phyloP scores from a whole-genome alignment of 2,329 filamentous ascomycete genomes.

The Penicillium sp. region DNA sequence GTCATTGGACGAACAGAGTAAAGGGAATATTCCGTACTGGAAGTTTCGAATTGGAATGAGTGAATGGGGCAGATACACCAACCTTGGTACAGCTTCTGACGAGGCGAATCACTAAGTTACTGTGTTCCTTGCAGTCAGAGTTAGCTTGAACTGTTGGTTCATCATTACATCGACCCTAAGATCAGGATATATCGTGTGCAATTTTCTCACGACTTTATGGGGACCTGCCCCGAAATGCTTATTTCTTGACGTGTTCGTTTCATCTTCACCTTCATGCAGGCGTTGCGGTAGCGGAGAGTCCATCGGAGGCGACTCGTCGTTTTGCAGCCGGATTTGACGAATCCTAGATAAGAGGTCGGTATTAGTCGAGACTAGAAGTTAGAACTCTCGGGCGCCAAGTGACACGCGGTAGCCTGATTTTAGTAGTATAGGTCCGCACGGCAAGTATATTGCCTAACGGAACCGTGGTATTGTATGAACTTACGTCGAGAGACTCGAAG shows the following conservation, averaged over 20 bases:
- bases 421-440: conserved; percentile 21
- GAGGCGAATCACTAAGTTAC: conserved; percentile 25
- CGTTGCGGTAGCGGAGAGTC: conserved; percentile 33
- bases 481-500: conserved; percentile 50
- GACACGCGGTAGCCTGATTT: conserved; percentile 26
- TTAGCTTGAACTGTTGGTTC: conserved; percentile 27
- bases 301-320: conserved; percentile 39
- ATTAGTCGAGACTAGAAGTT: conserved; percentile 39
- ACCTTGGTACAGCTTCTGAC: conserved; percentile 38
- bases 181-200: conserved; percentile 10
- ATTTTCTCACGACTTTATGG: conserved; percentile 27
- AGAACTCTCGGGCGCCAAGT: conserved; percentile 26
- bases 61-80: conserved; percentile 36
- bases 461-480: conserved; percentile 36
- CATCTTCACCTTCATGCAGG: conserved; percentile 34
- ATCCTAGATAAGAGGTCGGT: conserved; percentile 33
- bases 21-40: conserved; percentile 6
- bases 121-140: conserved; percentile 27
- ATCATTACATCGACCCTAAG: conserved; percentile 24
- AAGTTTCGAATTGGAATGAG: conserved; percentile 9
- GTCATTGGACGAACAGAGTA: conserved; percentile 10
- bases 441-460: conserved; percentile 22
- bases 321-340: conserved; percentile 37
- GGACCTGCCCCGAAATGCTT: conserved; percentile 38
- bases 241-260: background rate